Evolutionary conservation across 2,329 filamentous ascomycete genomes (phyloP).

Genomic region (Ophiostoma populinum): DNA sequence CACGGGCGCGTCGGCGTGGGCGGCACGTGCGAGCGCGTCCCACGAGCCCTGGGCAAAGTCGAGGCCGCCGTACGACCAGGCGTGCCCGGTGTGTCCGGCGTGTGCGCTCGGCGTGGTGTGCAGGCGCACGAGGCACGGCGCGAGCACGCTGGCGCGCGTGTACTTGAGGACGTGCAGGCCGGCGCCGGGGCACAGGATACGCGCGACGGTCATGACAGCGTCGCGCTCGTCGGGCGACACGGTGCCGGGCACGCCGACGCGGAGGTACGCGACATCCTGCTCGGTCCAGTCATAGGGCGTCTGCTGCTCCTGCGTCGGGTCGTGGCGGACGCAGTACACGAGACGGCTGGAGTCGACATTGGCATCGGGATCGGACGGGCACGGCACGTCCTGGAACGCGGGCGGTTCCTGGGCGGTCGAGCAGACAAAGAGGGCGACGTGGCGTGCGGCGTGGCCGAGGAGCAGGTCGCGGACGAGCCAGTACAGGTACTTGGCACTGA

Average conservation of each 20-base stretch:
- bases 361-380: neutral
- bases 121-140: constrained; percentile 2
- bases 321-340: constrained; percentile 3
- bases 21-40: too few relatives aligned
- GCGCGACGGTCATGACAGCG: constrained; percentile 4
- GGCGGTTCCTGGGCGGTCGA: constrained; percentile 2
- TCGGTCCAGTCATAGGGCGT: neutral
- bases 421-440: constrained; percentile 3
- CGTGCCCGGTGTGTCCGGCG: too few relatives aligned
- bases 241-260: neutral
- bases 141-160: neutral
- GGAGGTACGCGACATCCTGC: constrained; percentile 8
- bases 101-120: neutral
- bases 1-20: too few relatives aligned
- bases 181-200: constrained; percentile 9
- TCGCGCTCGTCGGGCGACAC: constrained; percentile 5
- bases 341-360: neutral
- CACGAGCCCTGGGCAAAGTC: too few relatives aligned
- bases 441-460: neutral
- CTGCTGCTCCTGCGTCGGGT: neutral
- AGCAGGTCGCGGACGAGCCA: too few relatives aligned
- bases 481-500: too few relatives aligned
- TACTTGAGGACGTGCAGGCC: constrained; percentile 1
- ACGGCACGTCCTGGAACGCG: neutral
- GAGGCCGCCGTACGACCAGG: too few relatives aligned